Conservation (phyloP, 225 moss, liverwort and hornwort genomes). For the Bryum argenteum region DNA sequence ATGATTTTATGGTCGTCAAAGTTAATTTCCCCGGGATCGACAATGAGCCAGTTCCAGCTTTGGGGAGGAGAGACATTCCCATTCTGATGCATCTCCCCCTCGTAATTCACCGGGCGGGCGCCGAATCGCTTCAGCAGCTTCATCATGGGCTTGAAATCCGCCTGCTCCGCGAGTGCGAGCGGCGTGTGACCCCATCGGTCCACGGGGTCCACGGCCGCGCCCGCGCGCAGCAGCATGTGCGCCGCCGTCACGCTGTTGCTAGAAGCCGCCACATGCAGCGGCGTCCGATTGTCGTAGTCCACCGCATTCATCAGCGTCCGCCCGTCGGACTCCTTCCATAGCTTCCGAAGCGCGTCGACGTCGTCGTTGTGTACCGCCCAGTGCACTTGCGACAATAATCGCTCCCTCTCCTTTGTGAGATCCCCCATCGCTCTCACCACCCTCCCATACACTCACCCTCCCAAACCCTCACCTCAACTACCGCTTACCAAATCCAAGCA, state of each 20-base stretch:
- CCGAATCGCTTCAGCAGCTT: slow-evolving; percentile 59
- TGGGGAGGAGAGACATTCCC: slow-evolving; percentile 45
- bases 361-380: slow-evolving; percentile 59
- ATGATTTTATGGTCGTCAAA: slow-evolving; percentile 46
- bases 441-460: too few relatives aligned
- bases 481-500: too few relatives aligned
- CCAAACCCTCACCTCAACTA: too few relatives aligned
- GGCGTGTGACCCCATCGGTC: slow-evolving; percentile 59
- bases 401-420: slow-evolving; percentile 16
- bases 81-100: neutral
- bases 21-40: slow-evolving; percentile 73
- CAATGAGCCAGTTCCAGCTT: slow-evolving; percentile 77
- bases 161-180: slow-evolving; percentile 53
- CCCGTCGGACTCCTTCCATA: slow-evolving; percentile 28
- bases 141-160: slow-evolving; percentile 54
- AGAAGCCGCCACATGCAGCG: slow-evolving; percentile 57
- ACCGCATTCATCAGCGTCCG: slow-evolving; percentile 45
- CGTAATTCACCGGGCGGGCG: slow-evolving; percentile 35
- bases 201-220: slow-evolving; percentile 45
- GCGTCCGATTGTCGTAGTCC: slow-evolving; percentile 64
- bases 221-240: slow-evolving; percentile 43
- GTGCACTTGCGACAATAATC: slow-evolving; percentile 41
- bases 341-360: slow-evolving; percentile 28
- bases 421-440: slow-evolving; percentile 27
- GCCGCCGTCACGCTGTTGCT: slow-evolving; percentile 50